A percentile compares a stretch with the other conserved stretches of the same genome.
These are phyloP conservation scores for Trifolium pratense DNA, from an alignment of 306 rosid species.

Conservation along the genomic window DNA sequence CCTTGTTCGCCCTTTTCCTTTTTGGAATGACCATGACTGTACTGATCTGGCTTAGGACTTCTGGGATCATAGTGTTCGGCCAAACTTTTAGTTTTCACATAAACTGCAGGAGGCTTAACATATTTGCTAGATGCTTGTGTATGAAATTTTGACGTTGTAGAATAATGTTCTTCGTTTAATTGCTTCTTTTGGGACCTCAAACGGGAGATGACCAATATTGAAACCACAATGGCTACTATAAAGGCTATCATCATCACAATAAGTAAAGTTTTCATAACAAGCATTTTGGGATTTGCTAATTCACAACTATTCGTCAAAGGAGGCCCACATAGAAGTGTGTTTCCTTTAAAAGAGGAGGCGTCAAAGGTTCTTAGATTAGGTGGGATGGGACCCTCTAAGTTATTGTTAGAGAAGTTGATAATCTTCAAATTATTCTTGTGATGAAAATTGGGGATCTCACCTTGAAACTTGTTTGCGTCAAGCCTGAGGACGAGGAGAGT, in stretches of 20 bases:
- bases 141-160: conserved; percentile 12
- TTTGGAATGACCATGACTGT: conserved; percentile 36
- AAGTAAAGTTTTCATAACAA: conserved; percentile 46
- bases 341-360: conserved; percentile 59
- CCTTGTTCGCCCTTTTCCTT: conserved; percentile 59
- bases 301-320: conserved; percentile 59
- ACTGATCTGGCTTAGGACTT: conserved; percentile 18
- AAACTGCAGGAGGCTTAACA: conserved; percentile 6
- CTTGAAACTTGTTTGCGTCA: conserved; percentile 76
- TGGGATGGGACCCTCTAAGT: conserved; percentile 78
- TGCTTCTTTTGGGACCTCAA: conserved; percentile 34
- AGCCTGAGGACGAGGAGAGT: conserved; percentile 58
- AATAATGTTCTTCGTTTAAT: neutral
- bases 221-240: conserved; percentile 47
- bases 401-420: conserved; percentile 66
- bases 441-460: conserved; percentile 64
- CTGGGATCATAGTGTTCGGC: conserved; percentile 32
- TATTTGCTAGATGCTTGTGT: conserved; percentile 30
- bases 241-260: conserved; percentile 38
- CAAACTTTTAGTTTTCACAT: conserved; percentile 43
- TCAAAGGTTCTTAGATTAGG: conserved; percentile 48
- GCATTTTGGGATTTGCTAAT: neutral
- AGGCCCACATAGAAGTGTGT: conserved; percentile 62
- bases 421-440: conserved; percentile 39
- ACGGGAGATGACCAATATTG: conserved; percentile 38